Conservation (phyloP, 2,329 filamentous ascomycete species). For the Cryoendolithus antarcticus region DNA sequence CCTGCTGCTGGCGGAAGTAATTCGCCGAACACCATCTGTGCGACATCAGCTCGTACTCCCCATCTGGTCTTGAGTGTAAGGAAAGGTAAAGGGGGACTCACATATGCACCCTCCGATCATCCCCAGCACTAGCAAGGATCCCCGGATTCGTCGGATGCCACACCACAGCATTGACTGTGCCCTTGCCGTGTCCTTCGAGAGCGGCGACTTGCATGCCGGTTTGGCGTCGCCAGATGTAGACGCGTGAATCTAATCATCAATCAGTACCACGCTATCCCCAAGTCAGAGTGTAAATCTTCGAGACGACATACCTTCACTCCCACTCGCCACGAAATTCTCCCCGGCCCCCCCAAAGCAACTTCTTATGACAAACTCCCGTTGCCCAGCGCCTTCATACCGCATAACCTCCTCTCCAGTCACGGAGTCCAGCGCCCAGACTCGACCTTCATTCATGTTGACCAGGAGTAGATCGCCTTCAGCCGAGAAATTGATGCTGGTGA, state of each 20-base stretch:
- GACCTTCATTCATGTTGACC: constrained; percentile 60
- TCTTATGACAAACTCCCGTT: constrained; percentile 67
- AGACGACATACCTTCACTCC: constrained; percentile 87
- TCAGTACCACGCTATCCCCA: too few relatives aligned
- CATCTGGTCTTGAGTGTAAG: too few relatives aligned
- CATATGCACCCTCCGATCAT: constrained; percentile 78
- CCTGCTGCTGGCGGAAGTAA: too few relatives aligned
- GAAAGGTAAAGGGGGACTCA: constrained; percentile 34
- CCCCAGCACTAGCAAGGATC: constrained; percentile 83
- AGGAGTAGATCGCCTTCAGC: constrained; percentile 69
- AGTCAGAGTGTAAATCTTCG: too few relatives aligned
- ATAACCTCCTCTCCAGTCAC: constrained; percentile 58
- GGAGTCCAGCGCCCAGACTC: constrained; percentile 69
- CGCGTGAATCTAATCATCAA: constrained; percentile 45
- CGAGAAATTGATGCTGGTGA: constrained; percentile 73
- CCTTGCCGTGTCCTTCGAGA: constrained; percentile 59
- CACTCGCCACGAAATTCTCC: constrained; percentile 83
- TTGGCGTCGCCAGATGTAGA: constrained; percentile 86
- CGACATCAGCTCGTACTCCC: too few relatives aligned
- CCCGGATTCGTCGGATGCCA: constrained; percentile 78
- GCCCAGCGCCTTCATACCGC: constrained; percentile 62
- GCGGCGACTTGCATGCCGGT: constrained; percentile 65
- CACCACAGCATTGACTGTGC: constrained; percentile 72
- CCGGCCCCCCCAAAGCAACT: constrained; percentile 77
- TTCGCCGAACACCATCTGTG: too few relatives aligned